Evolutionary conservation across 306 rosid genomes (phyloP).

Genomic region (Gynostemma pentaphyllum): DNA sequence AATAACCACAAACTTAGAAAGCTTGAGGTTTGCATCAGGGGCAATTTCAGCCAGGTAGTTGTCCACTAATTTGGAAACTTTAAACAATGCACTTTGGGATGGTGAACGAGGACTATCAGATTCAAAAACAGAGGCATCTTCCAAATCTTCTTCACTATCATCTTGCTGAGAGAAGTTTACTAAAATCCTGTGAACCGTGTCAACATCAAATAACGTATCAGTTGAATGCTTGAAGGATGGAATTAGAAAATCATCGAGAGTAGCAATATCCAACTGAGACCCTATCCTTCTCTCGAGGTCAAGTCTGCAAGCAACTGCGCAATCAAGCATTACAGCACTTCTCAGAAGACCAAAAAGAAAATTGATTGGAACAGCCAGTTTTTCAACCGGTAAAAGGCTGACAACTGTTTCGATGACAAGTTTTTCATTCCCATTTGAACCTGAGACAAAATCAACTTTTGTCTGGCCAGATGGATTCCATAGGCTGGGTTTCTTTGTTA

Average conservation of each 20-base stretch:
- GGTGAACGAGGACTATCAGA: constrained; percentile 84
- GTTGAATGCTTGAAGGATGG: constrained; percentile 83
- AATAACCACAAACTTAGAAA: constrained; percentile 66
- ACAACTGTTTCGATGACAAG: constrained; percentile 81
- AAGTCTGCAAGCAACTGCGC: constrained; percentile 59
- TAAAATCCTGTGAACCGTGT: constrained; percentile 90
- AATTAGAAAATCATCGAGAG: constrained; percentile 88
- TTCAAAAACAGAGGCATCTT: constrained; percentile 77
- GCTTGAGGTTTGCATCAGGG: constrained; percentile 94
- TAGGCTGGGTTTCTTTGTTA: constrained; percentile 66
- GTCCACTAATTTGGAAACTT: constrained; percentile 80
- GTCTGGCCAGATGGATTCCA: constrained; percentile 74
- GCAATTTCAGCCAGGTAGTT: constrained; percentile 95
- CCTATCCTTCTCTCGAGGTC: constrained; percentile 96
- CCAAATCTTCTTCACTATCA: constrained; percentile 87
- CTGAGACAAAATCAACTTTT: constrained; percentile 43
- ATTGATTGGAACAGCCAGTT: constrained; percentile 69
- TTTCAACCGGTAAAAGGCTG: constrained; percentile 83
- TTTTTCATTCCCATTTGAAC: constrained; percentile 55
- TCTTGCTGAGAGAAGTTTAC: constrained; percentile 87
- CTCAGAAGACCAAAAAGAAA: constrained; percentile 85
- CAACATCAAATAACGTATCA: constrained; percentile 91
- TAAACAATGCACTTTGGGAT: constrained; percentile 65
- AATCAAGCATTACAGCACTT: constrained; percentile 85
- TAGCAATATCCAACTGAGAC: constrained; percentile 77